phyloP scores from a whole-genome alignment of 805 yeast species.

The Suhomyces pyralidae region DNA sequence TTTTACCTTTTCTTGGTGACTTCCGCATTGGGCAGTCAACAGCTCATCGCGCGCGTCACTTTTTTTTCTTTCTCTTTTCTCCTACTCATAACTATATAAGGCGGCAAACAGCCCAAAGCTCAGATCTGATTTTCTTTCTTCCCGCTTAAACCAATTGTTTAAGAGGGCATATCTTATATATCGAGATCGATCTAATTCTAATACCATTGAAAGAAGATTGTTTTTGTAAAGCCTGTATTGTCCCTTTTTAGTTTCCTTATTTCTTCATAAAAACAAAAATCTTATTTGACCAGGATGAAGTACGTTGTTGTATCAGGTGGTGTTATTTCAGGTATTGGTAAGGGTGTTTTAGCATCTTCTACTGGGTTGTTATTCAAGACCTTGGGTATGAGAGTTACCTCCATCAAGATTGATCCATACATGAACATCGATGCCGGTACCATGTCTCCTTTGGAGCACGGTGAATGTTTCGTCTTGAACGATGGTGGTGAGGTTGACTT shows the following conservation, averaged over 20 bases:
- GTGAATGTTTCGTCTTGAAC: conserved; percentile 95
- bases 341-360: conserved; percentile 96
- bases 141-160: conserved; percentile 45
- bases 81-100: conserved; percentile 4
- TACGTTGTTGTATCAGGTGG: conserved; percentile 99
- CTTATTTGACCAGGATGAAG: conserved; percentile 56
- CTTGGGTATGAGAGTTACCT: conserved; percentile 89
- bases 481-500: conserved; percentile 99
- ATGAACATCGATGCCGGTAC: conserved; percentile 99
- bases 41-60: conserved; percentile 10
- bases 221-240: conserved; percentile 1
- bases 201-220: background rate
- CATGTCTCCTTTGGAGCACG: conserved; percentile 98
- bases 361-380: conserved; percentile 95
- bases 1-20: background rate
- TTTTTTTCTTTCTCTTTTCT: conserved; percentile 5
- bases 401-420: conserved; percentile 97
- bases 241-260: conserved; percentile 1
- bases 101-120: background rate
- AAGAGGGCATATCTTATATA: conserved; percentile 37
- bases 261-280: background rate
- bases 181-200: background rate
- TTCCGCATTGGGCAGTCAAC: conserved; percentile 20
- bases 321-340: conserved; percentile 98
- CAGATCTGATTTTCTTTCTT: conserved; percentile 26